Conservation (phyloP, 345 rosid species). For the Murraya paniculata region DNA sequence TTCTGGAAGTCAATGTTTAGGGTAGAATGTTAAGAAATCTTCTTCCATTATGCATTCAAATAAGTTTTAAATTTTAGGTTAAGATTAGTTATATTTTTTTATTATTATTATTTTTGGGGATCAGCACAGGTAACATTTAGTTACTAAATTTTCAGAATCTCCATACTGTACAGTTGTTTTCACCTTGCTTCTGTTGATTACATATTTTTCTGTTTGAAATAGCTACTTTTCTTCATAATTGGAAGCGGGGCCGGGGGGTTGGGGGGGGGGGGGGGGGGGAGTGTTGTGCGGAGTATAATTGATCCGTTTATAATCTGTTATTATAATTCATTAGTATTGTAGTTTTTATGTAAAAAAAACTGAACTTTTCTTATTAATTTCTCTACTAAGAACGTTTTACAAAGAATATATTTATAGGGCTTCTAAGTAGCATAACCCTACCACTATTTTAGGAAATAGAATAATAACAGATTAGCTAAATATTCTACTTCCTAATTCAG, state of each 20-base stretch:
- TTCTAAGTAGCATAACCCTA: too few species aligned
- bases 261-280: too few species aligned
- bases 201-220: background rate
- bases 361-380: too few species aligned
- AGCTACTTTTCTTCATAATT: background rate
- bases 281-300: background rate
- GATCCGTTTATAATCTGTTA: background rate
- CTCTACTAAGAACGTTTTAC: too few species aligned
- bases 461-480: too few species aligned
- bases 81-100: background rate
- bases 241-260: too few species aligned
- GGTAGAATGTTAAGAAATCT: background rate
- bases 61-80: background rate
- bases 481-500: too few species aligned
- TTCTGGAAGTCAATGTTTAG: background rate
- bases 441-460: too few species aligned
- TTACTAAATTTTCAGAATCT: background rate
- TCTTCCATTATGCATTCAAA: background rate
- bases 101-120: too few species aligned
- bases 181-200: background rate
- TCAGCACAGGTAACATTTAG: background rate
- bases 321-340: background rate
- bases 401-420: too few species aligned
- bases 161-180: background rate
- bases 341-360: too few species aligned